These are phyloP conservation scores for Clitopilus hobsonii DNA, from an alignment of 768 basidiomycete species.

Conservation along the genomic window DNA sequence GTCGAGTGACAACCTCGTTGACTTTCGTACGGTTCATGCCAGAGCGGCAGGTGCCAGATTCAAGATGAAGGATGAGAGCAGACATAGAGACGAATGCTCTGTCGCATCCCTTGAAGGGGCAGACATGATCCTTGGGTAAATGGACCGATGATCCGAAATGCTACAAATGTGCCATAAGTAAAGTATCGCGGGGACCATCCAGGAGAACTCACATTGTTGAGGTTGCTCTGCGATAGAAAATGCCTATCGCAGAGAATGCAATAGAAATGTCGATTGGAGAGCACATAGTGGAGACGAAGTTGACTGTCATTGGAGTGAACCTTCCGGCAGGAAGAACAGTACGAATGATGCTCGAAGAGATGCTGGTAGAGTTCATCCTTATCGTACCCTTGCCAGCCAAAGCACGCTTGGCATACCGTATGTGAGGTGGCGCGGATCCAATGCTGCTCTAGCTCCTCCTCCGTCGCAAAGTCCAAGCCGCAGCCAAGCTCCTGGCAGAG, in stretches of 20 bases:
- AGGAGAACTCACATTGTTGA: slow-evolving; percentile 24
- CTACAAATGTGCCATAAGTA: slow-evolving; percentile 9
- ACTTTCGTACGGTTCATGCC: slow-evolving; percentile 36
- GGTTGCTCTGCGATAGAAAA: slow-evolving; percentile 32
- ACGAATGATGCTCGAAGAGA: slow-evolving; percentile 29
- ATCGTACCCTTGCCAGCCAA: slow-evolving; percentile 29
- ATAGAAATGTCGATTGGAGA: slow-evolving; percentile 12
- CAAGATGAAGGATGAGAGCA: slow-evolving; percentile 59
- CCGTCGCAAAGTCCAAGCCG: slow-evolving; percentile 36
- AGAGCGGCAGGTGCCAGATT: slow-evolving; percentile 52
- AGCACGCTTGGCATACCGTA: slow-evolving; percentile 43
- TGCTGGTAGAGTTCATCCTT: slow-evolving; percentile 33
- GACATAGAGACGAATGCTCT: slow-evolving; percentile 45
- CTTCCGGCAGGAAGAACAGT: not conserved
- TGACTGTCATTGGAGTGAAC: not conserved
- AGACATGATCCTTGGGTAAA: slow-evolving; percentile 28
- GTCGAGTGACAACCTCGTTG: slow-evolving; percentile 33
- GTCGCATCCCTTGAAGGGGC: slow-evolving; percentile 38
- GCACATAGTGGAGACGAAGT: not conserved
- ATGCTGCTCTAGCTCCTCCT: slow-evolving; percentile 40
- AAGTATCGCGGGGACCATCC: not conserved
- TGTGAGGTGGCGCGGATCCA: slow-evolving; percentile 45
- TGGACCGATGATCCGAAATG: slow-evolving; percentile 56
- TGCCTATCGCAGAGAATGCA: slow-evolving; percentile 38
- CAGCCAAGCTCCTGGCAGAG: slow-evolving; percentile 29